These are phyloP conservation scores for Hymenoscyphus scutula DNA, from an alignment of 2,329 filamentous ascomycete genomes.

Conservation along the genomic window DNA sequence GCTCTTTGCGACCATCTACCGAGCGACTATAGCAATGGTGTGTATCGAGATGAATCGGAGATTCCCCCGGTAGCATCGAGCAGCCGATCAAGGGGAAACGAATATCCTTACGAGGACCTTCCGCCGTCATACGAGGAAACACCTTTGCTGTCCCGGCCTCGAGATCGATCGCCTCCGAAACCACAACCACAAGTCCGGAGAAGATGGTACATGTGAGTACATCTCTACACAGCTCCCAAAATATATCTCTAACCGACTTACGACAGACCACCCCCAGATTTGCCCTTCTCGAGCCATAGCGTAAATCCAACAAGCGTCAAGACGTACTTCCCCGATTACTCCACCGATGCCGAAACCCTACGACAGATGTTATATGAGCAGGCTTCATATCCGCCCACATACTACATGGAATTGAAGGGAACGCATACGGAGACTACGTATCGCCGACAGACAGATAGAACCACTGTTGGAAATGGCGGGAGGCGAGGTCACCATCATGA, in stretches of 20 bases:
- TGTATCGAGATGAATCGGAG: constrained; percentile 9
- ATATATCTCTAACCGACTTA: neutral
- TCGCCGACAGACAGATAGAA: constrained; percentile 10
- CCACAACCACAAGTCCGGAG: neutral
- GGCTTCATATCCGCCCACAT: constrained; percentile 30
- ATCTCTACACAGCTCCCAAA: neutral
- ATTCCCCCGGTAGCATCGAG: neutral
- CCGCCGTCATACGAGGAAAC: constrained; percentile 21
- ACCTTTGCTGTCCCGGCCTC: neutral
- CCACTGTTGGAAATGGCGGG: constrained; percentile 10
- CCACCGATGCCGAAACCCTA: constrained; percentile 25
- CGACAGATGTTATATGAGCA: constrained; percentile 31
- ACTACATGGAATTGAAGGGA: constrained; percentile 34
- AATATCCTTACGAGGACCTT: constrained; percentile 21
- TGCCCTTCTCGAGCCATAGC: constrained; percentile 29
- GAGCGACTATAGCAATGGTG: constrained; percentile 7
- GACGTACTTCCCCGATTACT: constrained; percentile 32
- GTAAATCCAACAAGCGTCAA: constrained; percentile 22
- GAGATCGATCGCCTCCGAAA: neutral
- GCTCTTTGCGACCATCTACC: constrained; percentile 7
- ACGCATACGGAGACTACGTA: constrained; percentile 33
- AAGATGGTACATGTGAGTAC: constrained; percentile 8
- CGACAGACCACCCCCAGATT: constrained; percentile 11
- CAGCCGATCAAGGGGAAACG: neutral
- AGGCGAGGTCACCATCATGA: constrained; percentile 21